Base-by-base conservation (phyloP, 768 basidiomycete species). In the Filobasidium floriforme region DNA sequence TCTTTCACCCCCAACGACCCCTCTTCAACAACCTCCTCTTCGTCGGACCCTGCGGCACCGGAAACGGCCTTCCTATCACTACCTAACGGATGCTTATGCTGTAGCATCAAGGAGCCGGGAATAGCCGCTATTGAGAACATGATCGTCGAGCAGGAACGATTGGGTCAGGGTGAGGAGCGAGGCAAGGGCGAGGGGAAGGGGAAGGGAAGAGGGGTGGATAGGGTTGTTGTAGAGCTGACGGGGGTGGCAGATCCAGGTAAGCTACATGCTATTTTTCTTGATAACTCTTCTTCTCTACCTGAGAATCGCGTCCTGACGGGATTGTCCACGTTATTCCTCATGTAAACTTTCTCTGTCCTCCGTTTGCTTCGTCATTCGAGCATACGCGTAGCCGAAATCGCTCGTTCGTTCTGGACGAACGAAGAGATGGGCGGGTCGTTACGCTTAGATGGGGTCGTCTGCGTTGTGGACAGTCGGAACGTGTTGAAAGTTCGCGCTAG, bases 31-130 rank as follows among this genome's bases (percentile, higher is more conserved):
- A 68, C 66, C 24, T 57, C 54, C 29, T 66, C 69, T n/a, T 66
- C 68, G 2, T 59, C 68, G 24, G 26, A 29, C 10, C 52, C 52
- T 10, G 52, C 54, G 24, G 55, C 59, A 5, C 49, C 55, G 22
- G 49, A 60, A 51, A 68, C 62, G 10, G 28, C 54, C 18, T 86
- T 94, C 73, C 84, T 99, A 11, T 92, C 96, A 71, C 84, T 98
- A 1, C 87, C 92, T 0, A 94, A 99, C 76, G 96, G 96, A 19
- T 98, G 96, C 77, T 78, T 99, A n/a, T 99, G 96, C 79, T 99
- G 96, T 76, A 93, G 92, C 66, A 90, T 97, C 80, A 94, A 96
- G 73, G 93, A 98, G 75, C 82, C 86, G 12, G 96, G 96, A 1
- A 84, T 89, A 0, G 89, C 92, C 24, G 92, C 96, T 7, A 96